phyloP scores from a whole-genome alignment of 2,329 filamentous ascomycete genomes.

The Orbilia oligospora region DNA sequence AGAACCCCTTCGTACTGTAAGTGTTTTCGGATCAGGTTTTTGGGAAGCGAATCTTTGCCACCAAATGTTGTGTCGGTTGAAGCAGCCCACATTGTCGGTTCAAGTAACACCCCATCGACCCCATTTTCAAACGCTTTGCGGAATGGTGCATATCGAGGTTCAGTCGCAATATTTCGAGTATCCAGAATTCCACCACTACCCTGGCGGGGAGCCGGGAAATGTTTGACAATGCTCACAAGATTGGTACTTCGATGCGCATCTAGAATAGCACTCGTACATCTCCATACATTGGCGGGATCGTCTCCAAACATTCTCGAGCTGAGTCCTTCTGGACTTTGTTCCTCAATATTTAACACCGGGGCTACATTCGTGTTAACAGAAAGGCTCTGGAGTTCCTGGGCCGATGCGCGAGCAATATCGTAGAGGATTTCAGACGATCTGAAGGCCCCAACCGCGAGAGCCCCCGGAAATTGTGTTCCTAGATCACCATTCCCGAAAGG shows the following conservation, averaged over 20 bases:
- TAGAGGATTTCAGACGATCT: conserved; percentile 88
- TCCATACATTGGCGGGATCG: conserved; percentile 93
- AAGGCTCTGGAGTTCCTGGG: conserved; percentile 90
- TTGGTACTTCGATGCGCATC: conserved; percentile 80
- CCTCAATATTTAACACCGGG: conserved; percentile 92
- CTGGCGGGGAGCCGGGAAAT: conserved; percentile 63
- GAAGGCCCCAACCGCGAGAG: conserved; percentile 96
- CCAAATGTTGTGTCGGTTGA: conserved; percentile 49
- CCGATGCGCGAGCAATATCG: conserved; percentile 91
- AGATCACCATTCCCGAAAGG: conserved; percentile 63
- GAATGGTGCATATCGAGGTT: conserved; percentile 59
- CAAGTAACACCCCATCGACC: conserved; percentile 47
- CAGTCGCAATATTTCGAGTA: conserved; percentile 40
- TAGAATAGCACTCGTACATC: conserved; percentile 90
- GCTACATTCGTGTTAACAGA: conserved; percentile 97
- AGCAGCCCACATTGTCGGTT: conserved; percentile 59
- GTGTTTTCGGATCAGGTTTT: conserved; percentile 63
- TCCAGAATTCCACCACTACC: conserved; percentile 53
- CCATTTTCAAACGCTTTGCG: conserved; percentile 54
- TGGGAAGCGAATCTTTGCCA: conserved; percentile 52
- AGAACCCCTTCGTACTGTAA: conserved; percentile 64
- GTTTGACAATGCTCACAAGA: conserved; percentile 64
- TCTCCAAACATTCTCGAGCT: conserved; percentile 92
- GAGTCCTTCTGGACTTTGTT: conserved; percentile 89
- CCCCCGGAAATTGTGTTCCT: conserved; percentile 84